Conservation (phyloP, 768 basidiomycete genomes). For the Hortiboletus campestris region DNA sequence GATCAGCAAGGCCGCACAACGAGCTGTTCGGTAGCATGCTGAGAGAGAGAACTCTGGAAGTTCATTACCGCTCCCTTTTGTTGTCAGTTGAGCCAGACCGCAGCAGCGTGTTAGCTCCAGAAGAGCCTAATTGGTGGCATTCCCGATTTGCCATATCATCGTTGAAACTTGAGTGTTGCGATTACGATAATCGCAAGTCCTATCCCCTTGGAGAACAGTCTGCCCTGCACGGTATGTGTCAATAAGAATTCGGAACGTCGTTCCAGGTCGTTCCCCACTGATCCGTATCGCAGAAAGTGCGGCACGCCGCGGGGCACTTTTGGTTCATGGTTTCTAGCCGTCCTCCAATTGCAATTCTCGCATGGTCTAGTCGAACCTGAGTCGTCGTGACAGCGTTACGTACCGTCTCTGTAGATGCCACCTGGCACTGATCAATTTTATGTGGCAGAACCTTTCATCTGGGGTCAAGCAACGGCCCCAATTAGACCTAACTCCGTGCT, state of each 20-base stretch:
- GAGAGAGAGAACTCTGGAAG: constrained; percentile 1
- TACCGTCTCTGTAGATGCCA: not conserved
- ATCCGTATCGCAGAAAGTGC: not conserved
- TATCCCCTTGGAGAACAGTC: not conserved
- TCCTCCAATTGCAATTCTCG: not conserved
- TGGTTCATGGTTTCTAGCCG: no score
- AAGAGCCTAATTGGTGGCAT: not conserved
- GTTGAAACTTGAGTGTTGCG: constrained; percentile 11
- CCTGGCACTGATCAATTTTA: not conserved
- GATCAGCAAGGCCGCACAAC: not conserved
- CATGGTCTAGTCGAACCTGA: not conserved
- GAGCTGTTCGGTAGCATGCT: not conserved
- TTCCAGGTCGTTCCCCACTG: not conserved
- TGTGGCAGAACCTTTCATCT: not conserved
- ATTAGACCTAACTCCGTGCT: not conserved
- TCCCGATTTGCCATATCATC: not conserved
- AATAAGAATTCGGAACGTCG: not conserved
- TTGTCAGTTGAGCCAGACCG: not conserved
- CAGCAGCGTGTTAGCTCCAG: not conserved
- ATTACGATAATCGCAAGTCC: constrained; percentile 8
- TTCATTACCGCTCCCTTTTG: constrained; percentile 1
- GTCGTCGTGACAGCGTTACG: not conserved
- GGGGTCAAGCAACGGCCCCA: not conserved
- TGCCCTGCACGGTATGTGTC: not conserved
- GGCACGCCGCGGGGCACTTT: not conserved